A percentile compares a stretch with the other conserved stretches of the same genome.
phyloP scores from a whole-genome alignment of 2,329 filamentous ascomycete genomes.

The Colletotrichum sp. region DNA sequence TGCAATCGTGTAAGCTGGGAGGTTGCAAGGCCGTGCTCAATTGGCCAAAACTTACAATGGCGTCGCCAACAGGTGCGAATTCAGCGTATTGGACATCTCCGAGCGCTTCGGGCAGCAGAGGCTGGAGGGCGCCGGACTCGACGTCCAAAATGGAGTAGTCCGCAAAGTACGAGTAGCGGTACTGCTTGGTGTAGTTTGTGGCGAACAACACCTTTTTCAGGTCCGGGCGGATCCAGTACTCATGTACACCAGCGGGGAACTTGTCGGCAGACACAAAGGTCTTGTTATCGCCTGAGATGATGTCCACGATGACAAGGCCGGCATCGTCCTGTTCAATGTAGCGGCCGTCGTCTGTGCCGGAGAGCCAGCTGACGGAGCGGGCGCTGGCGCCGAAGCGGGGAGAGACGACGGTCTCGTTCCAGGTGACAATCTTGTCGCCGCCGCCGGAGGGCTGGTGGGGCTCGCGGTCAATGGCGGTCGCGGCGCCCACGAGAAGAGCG shows the following conservation, averaged over 20 bases:
- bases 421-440: constrained; percentile 61
- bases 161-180: constrained; percentile 71
- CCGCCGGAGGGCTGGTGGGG: constrained; percentile 61
- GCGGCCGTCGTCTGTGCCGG: constrained; percentile 63
- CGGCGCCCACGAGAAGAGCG: constrained; percentile 8
- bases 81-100: constrained; percentile 73
- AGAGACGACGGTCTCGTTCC: constrained; percentile 61
- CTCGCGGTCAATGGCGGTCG: constrained; percentile 50
- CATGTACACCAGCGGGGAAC: constrained; percentile 58
- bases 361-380: constrained; percentile 61
- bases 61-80: constrained; percentile 61
- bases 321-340: constrained; percentile 60
- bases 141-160: constrained; percentile 71
- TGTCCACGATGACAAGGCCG: constrained; percentile 65
- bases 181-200: constrained; percentile 71
- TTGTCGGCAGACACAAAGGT: constrained; percentile 64
- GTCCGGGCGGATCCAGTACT: constrained; percentile 68
- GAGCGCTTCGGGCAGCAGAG: constrained; percentile 62
- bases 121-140: constrained; percentile 55
- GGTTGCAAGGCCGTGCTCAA: background rate
- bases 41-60: constrained; percentile 40
- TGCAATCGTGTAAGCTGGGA: background rate
- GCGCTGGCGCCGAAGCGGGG: constrained; percentile 50
- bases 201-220: constrained; percentile 64
- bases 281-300: constrained; percentile 60